Base-by-base conservation (phyloP, 2,329 filamentous ascomycete species). In the Tolypocladium inflatum region DNA sequence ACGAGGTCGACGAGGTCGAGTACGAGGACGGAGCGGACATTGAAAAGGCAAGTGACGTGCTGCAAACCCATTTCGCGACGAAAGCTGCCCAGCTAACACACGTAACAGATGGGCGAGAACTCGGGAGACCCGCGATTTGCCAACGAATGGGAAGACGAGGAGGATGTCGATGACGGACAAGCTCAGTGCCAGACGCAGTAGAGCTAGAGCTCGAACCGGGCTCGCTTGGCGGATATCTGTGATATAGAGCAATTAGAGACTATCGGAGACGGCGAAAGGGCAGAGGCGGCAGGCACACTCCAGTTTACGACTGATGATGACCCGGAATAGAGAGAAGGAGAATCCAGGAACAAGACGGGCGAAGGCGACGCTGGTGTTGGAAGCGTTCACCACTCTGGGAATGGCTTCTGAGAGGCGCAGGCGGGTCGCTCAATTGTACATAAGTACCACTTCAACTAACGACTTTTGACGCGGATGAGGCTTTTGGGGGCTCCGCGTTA, bases 1-100 rank as follows among this genome's bases (percentile, higher is more conserved):
- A 93, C 0, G 85, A 89, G 59, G 79, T 92, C 10, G 94, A 97
- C 59, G 91, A 97, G 63, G 91, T 97, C 1, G 83, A 90, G 3
- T 96, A 90, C 66, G 89, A 96, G 61, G 83, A 84, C n/a, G 84
- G 92, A 63, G 90, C 85, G 4, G 87, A 91, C 66, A 83, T 96
- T 64, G 90, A 97, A 55, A 85, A 91, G 67, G 85, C 87, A 72
- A 73, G 80, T 60, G 26, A 1, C 17, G 21, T n/a, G n/a, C n/a
- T 3, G 39, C 33, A 8, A 4, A 43, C 19, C 37, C 21, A 39
- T 15, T 38, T 11, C 38, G 6, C 10, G 30, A 37, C 7, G 3
- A 23, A 30, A 23, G 9, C 4, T 19, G 21, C 35, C 42, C 5
- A 43, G 59, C 69, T 74, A 65, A 74, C 62, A 54, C 19, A 15